A percentile compares a stretch with the other conserved stretches of the same genome.
phyloP scores from a whole-genome alignment of 208 protist species.

The Crithidia sp. region DNA sequence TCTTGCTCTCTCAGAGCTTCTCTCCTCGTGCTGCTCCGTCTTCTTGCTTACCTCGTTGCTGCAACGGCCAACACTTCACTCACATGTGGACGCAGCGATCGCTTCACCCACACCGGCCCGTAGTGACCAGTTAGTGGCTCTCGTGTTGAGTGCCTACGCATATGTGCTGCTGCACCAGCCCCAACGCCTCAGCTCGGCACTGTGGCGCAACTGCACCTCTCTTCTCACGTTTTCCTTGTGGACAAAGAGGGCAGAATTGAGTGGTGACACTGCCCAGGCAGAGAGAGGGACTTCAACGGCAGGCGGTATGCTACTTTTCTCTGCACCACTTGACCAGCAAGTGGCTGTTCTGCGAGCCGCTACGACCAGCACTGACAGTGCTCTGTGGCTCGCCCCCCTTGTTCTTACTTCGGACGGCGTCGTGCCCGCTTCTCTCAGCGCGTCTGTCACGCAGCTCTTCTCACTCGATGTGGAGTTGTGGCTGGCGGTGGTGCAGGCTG shows the following conservation, averaged over 20 bases:
- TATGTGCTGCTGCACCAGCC: constrained; percentile 31
- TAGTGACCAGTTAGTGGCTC: neutral
- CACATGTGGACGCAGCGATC: neutral
- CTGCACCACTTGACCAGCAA: neutral
- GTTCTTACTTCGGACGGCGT: neutral
- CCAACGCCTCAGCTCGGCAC: constrained; percentile 21
- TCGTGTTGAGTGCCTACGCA: constrained; percentile 6
- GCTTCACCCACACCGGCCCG: neutral
- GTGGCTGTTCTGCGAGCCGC: neutral
- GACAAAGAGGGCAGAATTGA: neutral
- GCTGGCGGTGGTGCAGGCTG: constrained; percentile 25
- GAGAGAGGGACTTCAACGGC: neutral
- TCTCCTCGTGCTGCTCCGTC: constrained; percentile 4
- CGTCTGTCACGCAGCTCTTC: neutral
- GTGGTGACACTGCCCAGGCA: neutral
- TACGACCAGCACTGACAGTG: constrained; percentile 18
- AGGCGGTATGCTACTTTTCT: neutral
- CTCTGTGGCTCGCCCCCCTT: constrained; percentile 29
- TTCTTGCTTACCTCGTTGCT: neutral
- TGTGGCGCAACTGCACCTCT: constrained; percentile 15
- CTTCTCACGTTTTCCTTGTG: constrained; percentile 11
- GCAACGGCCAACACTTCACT: neutral
- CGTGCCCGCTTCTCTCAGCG: neutral
- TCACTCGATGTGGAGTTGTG: neutral
- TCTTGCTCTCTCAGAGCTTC: neutral